Evolutionary conservation across 106 monocot species (phyloP).

Genomic region (Posidonia australis): DNA sequence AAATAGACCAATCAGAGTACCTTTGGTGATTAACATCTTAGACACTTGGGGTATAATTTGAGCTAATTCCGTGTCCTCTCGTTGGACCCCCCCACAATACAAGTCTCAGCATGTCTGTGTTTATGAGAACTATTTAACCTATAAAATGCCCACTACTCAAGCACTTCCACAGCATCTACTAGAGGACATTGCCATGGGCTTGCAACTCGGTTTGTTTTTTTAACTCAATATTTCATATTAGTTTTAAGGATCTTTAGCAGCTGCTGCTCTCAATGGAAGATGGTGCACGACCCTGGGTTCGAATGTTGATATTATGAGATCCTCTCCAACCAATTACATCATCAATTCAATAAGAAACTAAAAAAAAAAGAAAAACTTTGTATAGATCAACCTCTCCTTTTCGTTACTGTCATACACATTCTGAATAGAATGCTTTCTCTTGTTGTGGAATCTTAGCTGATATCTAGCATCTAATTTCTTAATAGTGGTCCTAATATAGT

Average conservation of each 20-base stretch:
- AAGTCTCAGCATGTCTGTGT: not conserved
- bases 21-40: not conserved
- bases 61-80: not conserved
- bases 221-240: not conserved
- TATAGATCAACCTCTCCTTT: no score
- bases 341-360: no score
- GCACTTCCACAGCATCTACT: not conserved
- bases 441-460: no score
- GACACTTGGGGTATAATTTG: not conserved
- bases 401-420: no score
- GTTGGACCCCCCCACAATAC: not conserved
- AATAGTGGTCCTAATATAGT: no score
- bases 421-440: no score
- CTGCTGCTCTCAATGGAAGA: no score
- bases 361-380: no score
- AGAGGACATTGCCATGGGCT: not conserved
- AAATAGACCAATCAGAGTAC: slow-evolving; percentile 3
- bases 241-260: not conserved
- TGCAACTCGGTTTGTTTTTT: not conserved
- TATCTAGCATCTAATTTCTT: no score
- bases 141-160: slow-evolving; percentile 1
- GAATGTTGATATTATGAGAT: no score
- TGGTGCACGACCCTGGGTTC: no score
- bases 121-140: not conserved
- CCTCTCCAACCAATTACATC: no score